phyloP scores from a whole-genome alignment of 2,329 filamentous ascomycete genomes.

The Hortaea sp. region DNA sequence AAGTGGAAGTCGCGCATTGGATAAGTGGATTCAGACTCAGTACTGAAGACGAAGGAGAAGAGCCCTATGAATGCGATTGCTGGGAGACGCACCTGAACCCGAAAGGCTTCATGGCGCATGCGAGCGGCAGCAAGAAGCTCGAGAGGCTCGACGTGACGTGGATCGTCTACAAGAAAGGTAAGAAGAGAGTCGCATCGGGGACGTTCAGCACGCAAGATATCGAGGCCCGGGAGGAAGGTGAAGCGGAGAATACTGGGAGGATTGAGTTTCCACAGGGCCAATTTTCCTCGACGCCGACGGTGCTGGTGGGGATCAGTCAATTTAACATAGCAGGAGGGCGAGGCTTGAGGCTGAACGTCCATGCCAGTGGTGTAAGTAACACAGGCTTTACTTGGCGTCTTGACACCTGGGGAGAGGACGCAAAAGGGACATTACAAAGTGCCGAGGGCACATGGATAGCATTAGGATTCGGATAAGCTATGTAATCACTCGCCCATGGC shows the following conservation, averaged over 20 bases:
- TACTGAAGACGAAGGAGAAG: constrained; percentile 7
- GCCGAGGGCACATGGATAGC: not conserved
- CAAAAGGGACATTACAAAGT: not conserved
- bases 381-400: too few relatives aligned
- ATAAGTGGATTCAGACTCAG: constrained; percentile 2
- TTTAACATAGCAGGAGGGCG: too few relatives aligned
- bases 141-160: constrained; percentile 8
- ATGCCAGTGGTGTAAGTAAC: too few relatives aligned
- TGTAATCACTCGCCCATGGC: constrained; percentile 12
- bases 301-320: constrained; percentile 2
- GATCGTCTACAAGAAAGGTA: constrained; percentile 10
- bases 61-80: constrained; percentile 5
- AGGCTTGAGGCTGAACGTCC: too few relatives aligned
- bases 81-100: constrained; percentile 5
- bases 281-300: constrained; percentile 8
- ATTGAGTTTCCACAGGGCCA: constrained; percentile 6
- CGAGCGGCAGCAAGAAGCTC: constrained; percentile 5
- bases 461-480: not conserved
- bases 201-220: constrained; percentile 6
- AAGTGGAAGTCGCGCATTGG: too few relatives aligned
- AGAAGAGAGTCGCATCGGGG: constrained; percentile 8
- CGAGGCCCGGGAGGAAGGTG: constrained; percentile 1
- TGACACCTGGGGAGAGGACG: too few relatives aligned
- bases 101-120: constrained; percentile 9
- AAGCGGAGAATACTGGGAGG: constrained; percentile 1